Percentiles rank a stretch among this genome's conserved stretches.
Evolutionary conservation across 2,329 filamentous ascomycete genomes (phyloP).

Genomic region (Arachnomyces sp.): DNA sequence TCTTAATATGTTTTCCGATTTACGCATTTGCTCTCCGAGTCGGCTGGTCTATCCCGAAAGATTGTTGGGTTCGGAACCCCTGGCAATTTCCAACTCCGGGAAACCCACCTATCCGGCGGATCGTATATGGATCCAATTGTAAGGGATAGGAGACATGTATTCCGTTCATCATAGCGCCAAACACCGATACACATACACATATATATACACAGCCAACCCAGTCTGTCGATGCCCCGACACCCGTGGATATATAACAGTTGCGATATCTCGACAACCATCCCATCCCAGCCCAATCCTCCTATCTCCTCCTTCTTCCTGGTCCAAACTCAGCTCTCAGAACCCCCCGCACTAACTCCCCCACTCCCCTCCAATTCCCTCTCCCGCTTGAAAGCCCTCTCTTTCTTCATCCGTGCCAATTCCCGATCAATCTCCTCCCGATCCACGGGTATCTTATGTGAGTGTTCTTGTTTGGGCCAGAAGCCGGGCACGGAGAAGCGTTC

Average conservation of each 20-base stretch:
- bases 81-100: no score
- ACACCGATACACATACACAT: no score
- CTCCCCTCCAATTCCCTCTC: constrained; percentile 7
- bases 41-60: no score
- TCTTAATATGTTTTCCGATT: no score
- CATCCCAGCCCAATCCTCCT: constrained; percentile 3
- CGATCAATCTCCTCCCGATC: constrained; percentile 58
- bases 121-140: no score
- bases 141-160: no score
- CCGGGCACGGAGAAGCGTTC: constrained; percentile 77
- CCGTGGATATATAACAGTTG: not conserved
- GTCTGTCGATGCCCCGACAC: not conserved
- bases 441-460: constrained; percentile 47
- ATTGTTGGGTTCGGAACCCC: no score
- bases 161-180: no score
- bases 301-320: constrained; percentile 1
- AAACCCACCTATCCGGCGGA: no score
- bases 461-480: constrained; percentile 76
- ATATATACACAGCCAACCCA: not conserved
- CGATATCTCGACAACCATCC: no score
- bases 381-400: constrained; percentile 40
- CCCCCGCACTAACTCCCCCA: constrained; percentile 2
- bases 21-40: no score
- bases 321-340: not conserved
- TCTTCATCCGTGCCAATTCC: constrained; percentile 65